Evolutionary conservation across 495 filamentous ascomycete species (phyloP), one percentile per base, ranked within the genome.

Genomic region (Neurospora tetraspora): DNA sequence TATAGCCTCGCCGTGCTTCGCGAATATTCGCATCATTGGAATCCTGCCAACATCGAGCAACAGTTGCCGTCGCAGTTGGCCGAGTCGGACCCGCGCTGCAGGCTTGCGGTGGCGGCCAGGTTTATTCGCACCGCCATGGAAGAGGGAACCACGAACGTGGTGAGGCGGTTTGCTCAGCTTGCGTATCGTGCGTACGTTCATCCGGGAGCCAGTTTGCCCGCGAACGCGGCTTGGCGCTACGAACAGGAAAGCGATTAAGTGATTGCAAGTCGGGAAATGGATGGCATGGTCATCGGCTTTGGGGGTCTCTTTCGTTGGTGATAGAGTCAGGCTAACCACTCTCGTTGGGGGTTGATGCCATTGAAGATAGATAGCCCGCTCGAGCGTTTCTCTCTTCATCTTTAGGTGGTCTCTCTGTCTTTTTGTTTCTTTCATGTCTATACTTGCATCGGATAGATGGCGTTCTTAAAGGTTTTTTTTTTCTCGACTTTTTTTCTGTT

Each of bases 1-100:
- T 97, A 97, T 79, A 95, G 92, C 14, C 90, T 97, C 73, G 92
- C 92, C 34, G 89, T 97, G 70, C 89, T 91, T 11, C 89, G 94
- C 23, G 89, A 93, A 74, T 85, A 92, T 43, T 91, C 92, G 37
- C 86, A 88, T 43, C 88, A 90, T 20, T 88, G 91, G 80, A 77
- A 86, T 85, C 45, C 93, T 85, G 71, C 91, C 86, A 77, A 89
- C 86, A 75, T 88, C 84, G 77, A 90, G 82, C 78, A 84, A 85
- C 77, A 86, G 77, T 61, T 88, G 82, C 85, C 89, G 11, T 85
- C 87, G 68, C 88, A 86, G 73, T 85, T 91, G 4, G 89, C 91
- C 75, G 90, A 93, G 78, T 86, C 89, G 16, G 92, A 93, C 69
- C 84, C 91, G 1, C 86, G 89, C 40, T 90, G 87, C 72, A 93